Conservation (phyloP, 1,284 basidiomycete species). For the Cutaneotrichosporon sp. region DNA sequence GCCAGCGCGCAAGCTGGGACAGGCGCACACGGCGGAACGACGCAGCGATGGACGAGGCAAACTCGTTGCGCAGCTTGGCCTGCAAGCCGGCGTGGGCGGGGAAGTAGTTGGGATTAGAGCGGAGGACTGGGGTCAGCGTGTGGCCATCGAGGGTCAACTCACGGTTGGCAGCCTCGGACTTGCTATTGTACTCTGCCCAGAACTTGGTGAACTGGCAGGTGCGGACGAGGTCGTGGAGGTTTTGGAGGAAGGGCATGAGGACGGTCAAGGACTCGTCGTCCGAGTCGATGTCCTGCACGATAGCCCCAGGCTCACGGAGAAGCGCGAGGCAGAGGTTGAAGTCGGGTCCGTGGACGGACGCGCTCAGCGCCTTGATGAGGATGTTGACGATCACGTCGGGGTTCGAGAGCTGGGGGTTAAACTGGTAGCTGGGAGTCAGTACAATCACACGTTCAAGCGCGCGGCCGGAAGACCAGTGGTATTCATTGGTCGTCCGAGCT, state of each 20-base stretch:
- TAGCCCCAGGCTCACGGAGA: conserved; percentile 40
- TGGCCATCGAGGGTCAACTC: no score
- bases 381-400: conserved; percentile 90
- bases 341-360: conserved; percentile 66
- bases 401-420: conserved; percentile 89
- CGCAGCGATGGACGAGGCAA: conserved; percentile 43
- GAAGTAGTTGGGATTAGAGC: conserved; percentile 34
- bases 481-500: no score
- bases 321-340: conserved; percentile 90
- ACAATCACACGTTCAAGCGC: background rate
- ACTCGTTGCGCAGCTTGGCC: conserved; percentile 32
- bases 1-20: conserved; percentile 39
- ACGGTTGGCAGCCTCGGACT: conserved; percentile 32
- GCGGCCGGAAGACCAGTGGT: no score
- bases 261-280: conserved; percentile 69
- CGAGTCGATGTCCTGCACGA: conserved; percentile 53
- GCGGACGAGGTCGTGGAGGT: conserved; percentile 70
- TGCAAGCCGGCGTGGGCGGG: conserved; percentile 38
- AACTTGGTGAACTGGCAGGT: conserved; percentile 87
- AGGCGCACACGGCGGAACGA: conserved; percentile 31
- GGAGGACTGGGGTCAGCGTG: conserved; percentile 22
- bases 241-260: conserved; percentile 68
- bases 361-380: conserved; percentile 84
- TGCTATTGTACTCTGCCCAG: conserved; percentile 71
- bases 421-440: conserved; percentile 69